Conservation (phyloP, 495 filamentous ascomycete genomes). For the Lasiosphaeria hispida region DNA sequence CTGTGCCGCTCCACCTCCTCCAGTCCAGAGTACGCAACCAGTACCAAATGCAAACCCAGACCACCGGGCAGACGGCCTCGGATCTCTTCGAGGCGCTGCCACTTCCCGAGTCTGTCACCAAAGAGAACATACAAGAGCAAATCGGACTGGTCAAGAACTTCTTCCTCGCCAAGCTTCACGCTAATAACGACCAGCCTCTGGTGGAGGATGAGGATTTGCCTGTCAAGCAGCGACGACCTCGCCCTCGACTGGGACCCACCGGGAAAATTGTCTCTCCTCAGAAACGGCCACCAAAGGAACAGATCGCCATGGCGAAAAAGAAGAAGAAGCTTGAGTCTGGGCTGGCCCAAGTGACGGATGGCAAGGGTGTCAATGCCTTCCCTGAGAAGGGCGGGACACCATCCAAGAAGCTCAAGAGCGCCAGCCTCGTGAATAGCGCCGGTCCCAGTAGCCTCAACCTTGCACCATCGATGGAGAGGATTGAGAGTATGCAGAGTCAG, state of each 20-base stretch:
- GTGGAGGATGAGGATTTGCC: conserved; percentile 95
- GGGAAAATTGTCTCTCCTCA: conserved; percentile 91
- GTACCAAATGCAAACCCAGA: conserved; percentile 71
- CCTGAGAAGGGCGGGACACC: conserved; percentile 41
- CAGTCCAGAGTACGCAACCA: conserved; percentile 84
- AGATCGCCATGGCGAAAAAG: conserved; percentile 69
- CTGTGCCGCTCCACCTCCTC: conserved; percentile 89
- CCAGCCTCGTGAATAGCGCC: conserved; percentile 32
- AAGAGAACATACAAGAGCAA: conserved; percentile 70
- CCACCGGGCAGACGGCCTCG: conserved; percentile 47
- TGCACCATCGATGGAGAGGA: conserved; percentile 45
- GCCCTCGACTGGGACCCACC: conserved; percentile 87
- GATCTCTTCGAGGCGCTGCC: conserved; percentile 68
- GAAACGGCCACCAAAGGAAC: conserved; percentile 79
- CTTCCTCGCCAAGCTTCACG: conserved; percentile 82
- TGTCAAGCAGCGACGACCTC: conserved; percentile 83
- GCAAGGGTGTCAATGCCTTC: conserved; percentile 35
- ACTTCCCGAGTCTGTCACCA: conserved; percentile 74
- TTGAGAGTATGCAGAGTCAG: conserved; percentile 51
- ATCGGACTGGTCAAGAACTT: conserved; percentile 86
- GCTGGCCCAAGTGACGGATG: conserved; percentile 42
- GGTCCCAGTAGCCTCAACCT: conserved; percentile 10
- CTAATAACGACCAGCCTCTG: conserved; percentile 75
- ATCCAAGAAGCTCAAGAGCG: conserved; percentile 39
- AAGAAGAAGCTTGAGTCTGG: conserved; percentile 62